Percentiles rank a stretch among this genome's conserved stretches.
These are phyloP conservation scores for Erysimum cheiri DNA, from an alignment of 441 rosid genomes.

Conservation along the genomic window DNA sequence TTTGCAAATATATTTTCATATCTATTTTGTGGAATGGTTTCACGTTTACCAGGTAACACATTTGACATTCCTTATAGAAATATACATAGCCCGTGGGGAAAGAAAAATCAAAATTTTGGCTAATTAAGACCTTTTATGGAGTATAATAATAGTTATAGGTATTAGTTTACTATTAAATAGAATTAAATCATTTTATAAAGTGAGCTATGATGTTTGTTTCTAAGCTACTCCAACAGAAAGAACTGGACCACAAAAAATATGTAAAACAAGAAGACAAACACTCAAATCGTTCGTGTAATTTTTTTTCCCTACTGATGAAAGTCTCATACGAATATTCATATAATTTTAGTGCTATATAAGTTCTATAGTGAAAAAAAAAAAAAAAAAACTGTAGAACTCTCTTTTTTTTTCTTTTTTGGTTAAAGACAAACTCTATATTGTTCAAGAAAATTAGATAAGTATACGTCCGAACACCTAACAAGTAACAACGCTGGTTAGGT, in stretches of 20 bases:
- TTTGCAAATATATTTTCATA: background rate
- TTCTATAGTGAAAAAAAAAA: background rate
- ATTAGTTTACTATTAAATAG: background rate
- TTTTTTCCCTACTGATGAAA: background rate
- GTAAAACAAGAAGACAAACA: background rate
- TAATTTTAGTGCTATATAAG: too few relatives aligned
- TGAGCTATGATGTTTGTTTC: slow-evolving; percentile 11
- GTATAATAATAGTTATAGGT: slow-evolving; percentile 1
- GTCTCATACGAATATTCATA: background rate
- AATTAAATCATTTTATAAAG: background rate
- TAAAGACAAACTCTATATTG: too few relatives aligned
- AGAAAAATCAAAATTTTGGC: background rate
- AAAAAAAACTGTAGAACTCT: too few relatives aligned
- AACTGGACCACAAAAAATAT: background rate
- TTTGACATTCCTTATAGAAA: background rate
- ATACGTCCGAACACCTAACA: too few relatives aligned
- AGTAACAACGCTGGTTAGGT: slow-evolving; percentile 40
- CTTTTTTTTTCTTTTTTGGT: too few relatives aligned
- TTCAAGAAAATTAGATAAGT: background rate
- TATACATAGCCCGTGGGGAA: background rate
- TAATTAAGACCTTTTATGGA: background rate
- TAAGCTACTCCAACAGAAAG: slow-evolving; percentile 26
- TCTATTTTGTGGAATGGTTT: background rate
- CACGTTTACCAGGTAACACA: background rate
- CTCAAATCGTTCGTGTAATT: background rate